Conservation (phyloP, 176 grass and related monocot species). For the Aegilops sharonensis region DNA sequence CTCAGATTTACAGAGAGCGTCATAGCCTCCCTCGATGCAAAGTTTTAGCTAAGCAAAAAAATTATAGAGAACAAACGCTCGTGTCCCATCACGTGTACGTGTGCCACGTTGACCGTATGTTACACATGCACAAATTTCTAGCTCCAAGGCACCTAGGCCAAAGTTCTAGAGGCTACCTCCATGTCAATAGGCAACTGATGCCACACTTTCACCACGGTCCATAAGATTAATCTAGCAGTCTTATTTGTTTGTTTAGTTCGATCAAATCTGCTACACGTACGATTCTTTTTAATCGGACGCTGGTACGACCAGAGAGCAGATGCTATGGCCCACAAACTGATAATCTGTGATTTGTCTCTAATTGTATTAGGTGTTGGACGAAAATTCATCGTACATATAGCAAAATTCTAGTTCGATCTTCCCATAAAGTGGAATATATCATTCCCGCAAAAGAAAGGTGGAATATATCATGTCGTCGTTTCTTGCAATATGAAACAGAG, state of each 20-base stretch:
- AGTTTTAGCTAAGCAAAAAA: not conserved
- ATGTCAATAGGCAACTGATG: not conserved
- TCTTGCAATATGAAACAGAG: not conserved
- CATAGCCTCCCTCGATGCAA: too few relatives aligned
- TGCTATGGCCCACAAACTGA: too few relatives aligned
- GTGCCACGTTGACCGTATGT: not conserved
- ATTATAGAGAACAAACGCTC: not conserved
- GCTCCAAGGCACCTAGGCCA: not conserved
- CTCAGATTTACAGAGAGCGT: too few relatives aligned
- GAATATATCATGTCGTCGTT: not conserved
- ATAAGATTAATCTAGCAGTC: not conserved
- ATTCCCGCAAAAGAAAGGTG: not conserved
- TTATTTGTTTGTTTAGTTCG: not conserved
- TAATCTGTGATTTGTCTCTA: too few relatives aligned
- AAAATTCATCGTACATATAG: too few relatives aligned
- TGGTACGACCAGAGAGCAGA: too few relatives aligned
- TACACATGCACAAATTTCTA: not conserved
- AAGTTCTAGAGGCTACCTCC: conserved; percentile 41
- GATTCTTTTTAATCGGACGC: too few relatives aligned
- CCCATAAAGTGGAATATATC: not conserved
- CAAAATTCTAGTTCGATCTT: not conserved
- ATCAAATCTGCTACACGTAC: too few relatives aligned
- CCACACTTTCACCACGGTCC: not conserved
- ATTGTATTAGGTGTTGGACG: too few relatives aligned
- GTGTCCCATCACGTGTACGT: not conserved